Percentiles rank a stretch among this genome's conserved stretches.
phyloP scores from a whole-genome alignment of 2,329 filamentous ascomycete genomes.

The Stemphylium lycopersici region DNA sequence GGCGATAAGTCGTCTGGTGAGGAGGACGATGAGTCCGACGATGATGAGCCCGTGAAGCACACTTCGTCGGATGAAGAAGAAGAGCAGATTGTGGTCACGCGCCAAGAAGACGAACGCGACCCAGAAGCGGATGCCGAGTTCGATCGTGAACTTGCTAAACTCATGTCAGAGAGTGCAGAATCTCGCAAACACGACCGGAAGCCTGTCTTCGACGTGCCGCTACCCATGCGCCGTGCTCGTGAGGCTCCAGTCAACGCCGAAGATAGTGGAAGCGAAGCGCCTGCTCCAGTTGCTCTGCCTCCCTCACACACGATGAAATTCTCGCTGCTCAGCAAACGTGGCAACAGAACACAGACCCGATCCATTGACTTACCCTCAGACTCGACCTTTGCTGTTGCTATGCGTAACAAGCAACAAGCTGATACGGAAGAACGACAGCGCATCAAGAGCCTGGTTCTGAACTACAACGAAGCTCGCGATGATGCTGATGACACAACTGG shows the following conservation, averaged over 20 bases:
- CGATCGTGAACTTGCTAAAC: constrained; percentile 94
- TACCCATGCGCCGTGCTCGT: constrained; percentile 81
- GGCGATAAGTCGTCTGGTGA: constrained; percentile 59
- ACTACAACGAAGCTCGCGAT: constrained; percentile 85
- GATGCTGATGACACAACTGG: constrained; percentile 71
- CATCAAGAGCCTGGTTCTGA: constrained; percentile 96
- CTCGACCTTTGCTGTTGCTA: constrained; percentile 92
- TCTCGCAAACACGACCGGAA: constrained; percentile 96
- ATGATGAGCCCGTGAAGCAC: constrained; percentile 52
- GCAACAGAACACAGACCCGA: constrained; percentile 93
- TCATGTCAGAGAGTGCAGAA: constrained; percentile 97
- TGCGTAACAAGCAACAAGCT: constrained; percentile 94
- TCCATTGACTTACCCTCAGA: constrained; percentile 89
- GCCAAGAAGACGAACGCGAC: constrained; percentile 87
- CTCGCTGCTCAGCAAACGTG: constrained; percentile 91
- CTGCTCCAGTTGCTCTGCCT: constrained; percentile 41
- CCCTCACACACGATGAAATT: constrained; percentile 83
- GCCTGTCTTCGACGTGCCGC: constrained; percentile 90
- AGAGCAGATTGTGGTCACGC: constrained; percentile 88
- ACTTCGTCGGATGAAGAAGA: constrained; percentile 76
- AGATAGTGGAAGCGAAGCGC: constrained; percentile 50
- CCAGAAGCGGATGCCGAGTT: constrained; percentile 96
- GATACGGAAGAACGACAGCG: constrained; percentile 96
- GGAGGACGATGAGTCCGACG: constrained; percentile 60
- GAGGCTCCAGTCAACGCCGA: constrained; percentile 57